These are phyloP conservation scores for Paraphaeosphaeria minitans DNA, from an alignment of 2,329 filamentous ascomycete genomes.

Conservation along the genomic window DNA sequence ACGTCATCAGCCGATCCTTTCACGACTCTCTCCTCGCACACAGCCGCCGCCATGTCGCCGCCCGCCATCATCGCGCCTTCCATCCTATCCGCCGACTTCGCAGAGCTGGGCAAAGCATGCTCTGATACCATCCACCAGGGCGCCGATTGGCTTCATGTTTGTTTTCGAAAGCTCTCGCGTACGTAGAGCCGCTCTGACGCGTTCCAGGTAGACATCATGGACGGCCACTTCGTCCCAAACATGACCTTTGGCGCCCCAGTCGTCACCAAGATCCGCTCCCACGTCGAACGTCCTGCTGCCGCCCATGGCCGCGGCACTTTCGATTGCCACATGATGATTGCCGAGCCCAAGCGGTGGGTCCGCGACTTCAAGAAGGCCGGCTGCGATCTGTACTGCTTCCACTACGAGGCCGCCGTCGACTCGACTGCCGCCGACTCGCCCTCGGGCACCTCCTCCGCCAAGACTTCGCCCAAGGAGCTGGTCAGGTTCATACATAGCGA, in stretches of 20 bases:
- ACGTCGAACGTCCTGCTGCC: slow-evolving; percentile 76
- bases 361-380: slow-evolving; percentile 92
- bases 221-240: slow-evolving; percentile 98
- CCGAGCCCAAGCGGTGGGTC: slow-evolving; percentile 99
- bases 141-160: slow-evolving; percentile 61
- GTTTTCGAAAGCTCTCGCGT: slow-evolving; percentile 10
- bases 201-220: slow-evolving; percentile 97
- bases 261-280: slow-evolving; percentile 87
- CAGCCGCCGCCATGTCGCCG: slow-evolving; percentile 71
- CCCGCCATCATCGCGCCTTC: slow-evolving; percentile 95
- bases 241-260: slow-evolving; percentile 96
- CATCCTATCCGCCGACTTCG: slow-evolving; percentile 98
- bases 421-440: slow-evolving; percentile 85
- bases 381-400: slow-evolving; percentile 99
- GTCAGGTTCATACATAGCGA: slow-evolving; percentile 88
- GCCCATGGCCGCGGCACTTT: slow-evolving; percentile 85
- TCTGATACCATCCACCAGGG: slow-evolving; percentile 82
- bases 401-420: slow-evolving; percentile 90
- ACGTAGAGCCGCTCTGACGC: slow-evolving; percentile 60
- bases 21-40: slow-evolving; percentile 13
- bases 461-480: slow-evolving; percentile 82
- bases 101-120: slow-evolving; percentile 83
- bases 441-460: slow-evolving; percentile 67
- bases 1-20: slow-evolving; percentile 14
- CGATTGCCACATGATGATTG: slow-evolving; percentile 99